Evolutionary conservation across 23 red algal species (phyloP), one percentile per base, ranked within the genome.

Genomic region (Pyropia haitanensis): DNA sequence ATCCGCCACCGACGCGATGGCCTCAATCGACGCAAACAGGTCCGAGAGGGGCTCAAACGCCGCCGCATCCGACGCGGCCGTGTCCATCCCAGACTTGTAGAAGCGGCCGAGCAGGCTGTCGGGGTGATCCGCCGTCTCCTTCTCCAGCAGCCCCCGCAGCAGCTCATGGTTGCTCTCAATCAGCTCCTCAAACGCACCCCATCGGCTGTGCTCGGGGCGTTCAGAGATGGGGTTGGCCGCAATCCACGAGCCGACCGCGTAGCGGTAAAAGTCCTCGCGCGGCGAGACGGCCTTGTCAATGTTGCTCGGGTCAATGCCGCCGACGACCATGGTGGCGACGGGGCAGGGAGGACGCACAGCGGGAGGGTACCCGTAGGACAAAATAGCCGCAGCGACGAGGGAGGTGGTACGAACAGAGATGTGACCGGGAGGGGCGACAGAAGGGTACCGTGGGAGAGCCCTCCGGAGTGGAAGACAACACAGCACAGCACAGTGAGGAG

Each of bases 201-300:
- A 87, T 14, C 81, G 70, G 5, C 70, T 76, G 31, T 87, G 76
- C 50, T 75, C 70, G 51, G 61, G 12, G 39, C 8, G 39, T 0
- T 4, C 39, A 2, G 70, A 64, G 54, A 87, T 87, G 19, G 81
- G 81, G 22, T 87, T 87, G 17, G 33, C 52, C 1, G 27, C 56
- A n/a, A 96, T 56, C 81, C 82, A 96, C 18, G 77, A 83, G 30
- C 91, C 91, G 44, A 81, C 83, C 3, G 91, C 79, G 56, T 88
- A 96, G 53, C 58, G 63, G 65, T 96, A 96, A 72, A 89, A 96
- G 66, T 96, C 81, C 14, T 79, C 22, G 12, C 56, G 68, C 18
- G 91, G 91, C 18, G 82, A 72, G 18, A 68, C 63, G 18, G 49
- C 18, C 21, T 26, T 61, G 70, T 96, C 83, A 51, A 96, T 69